Evolutionary conservation across 176 grass and related monocot species (phyloP), one percentile per base, ranked within the genome.

Genomic region (Triticum turgidum): DNA sequence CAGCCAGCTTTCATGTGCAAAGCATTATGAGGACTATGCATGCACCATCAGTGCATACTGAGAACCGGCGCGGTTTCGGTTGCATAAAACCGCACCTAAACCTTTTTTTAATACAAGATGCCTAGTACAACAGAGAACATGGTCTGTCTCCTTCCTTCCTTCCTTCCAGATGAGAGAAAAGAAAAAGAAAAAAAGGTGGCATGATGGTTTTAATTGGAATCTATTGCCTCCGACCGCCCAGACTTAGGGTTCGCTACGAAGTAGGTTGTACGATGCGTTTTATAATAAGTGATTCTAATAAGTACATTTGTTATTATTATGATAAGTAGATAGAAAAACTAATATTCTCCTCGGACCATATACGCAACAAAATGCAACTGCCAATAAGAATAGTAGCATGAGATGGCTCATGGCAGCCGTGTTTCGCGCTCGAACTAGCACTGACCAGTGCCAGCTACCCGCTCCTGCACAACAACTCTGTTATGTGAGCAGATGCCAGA

Each of bases 1-100:
- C 65, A 54, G 21, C 38, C 7, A 74, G 70, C 78, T 70, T 70
- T 77, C 88, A 82, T 86, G 78, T 77, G 88, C 78, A 63, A 21
- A 69, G 34, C 3, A 71, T 34, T 20, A 15, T 1, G 68, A 32
- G 17, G 68, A 42, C 18, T 33, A 8, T 41, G 20, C 69, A 35
- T 37, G 66, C 29, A 30, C 29, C 29, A 58, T 44, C 29, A 76
- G 65, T 21, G 27, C 11, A 11, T 9, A 49, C 64, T 70, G 37
- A 61, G 82, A 76, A 38, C 1, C 11, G 58, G 14, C 2, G 9
- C 70, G 9, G 35, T 18, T 77, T 42, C 18, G 37, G 35, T 56
- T n/a, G 61, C 67, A 59, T 38, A 30, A 51, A 54, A 38, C 21
- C 17, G 83, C 49, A 14, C 69, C 1, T 4, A 13, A 35, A 68